These are phyloP conservation scores for Kuraishia floccosa DNA, from an alignment of 805 yeast genomes.

Conservation along the genomic window DNA sequence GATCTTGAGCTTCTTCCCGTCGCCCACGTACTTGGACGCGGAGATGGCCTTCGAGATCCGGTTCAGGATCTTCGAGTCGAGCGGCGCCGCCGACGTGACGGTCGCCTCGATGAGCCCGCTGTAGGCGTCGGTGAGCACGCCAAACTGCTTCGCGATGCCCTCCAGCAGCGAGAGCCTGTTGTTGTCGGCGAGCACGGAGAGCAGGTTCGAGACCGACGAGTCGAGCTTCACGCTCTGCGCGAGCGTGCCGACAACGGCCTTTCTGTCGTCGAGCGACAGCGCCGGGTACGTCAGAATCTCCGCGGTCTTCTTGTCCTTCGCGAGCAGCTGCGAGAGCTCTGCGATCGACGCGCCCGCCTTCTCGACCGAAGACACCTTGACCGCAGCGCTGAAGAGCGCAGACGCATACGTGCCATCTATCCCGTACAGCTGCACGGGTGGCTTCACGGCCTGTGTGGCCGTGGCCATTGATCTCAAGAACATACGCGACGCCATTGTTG, in stretches of 20 bases:
- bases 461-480: conserved; percentile 67
- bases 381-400: conserved; percentile 88
- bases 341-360: conserved; percentile 53
- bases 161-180: conserved; percentile 73
- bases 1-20: conserved; percentile 76
- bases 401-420: conserved; percentile 95
- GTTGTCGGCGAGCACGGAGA: conserved; percentile 83
- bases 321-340: conserved; percentile 41
- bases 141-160: conserved; percentile 59
- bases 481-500: conserved; percentile 48
- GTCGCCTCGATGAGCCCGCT: conserved; percentile 89
- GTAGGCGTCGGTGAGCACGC: conserved; percentile 74
- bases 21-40: conserved; percentile 72
- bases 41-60: conserved; percentile 73
- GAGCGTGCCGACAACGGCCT: conserved; percentile 53
- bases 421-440: conserved; percentile 91
- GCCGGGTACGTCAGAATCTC: conserved; percentile 74
- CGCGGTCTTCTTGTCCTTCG: conserved; percentile 51
- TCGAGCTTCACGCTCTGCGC: conserved; percentile 40
- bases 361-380: conserved; percentile 67
- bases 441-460: conserved; percentile 46
- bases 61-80: conserved; percentile 70
- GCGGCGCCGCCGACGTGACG: conserved; percentile 77
- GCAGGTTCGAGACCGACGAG: conserved; percentile 65
- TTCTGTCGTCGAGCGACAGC: conserved; percentile 64